Evolutionary conservation across 768 basidiomycete genomes (phyloP).

Genomic region (Boletus barrowsii): DNA sequence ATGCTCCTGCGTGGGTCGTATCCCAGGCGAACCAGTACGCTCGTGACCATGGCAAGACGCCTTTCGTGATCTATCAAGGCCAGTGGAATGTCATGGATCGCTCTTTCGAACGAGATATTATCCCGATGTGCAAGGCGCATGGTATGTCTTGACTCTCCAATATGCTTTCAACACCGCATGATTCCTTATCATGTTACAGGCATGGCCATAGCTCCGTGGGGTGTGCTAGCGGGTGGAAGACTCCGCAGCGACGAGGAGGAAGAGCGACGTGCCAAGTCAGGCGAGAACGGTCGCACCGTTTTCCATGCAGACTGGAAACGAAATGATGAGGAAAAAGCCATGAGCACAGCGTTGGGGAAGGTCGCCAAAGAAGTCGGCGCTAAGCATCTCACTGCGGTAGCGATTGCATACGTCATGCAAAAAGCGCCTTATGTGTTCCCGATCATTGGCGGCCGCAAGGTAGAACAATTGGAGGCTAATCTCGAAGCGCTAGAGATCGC

Average conservation of each 20-base stretch:
- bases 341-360: constrained; percentile 36
- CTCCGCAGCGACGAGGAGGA: constrained; percentile 32
- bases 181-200: neutral
- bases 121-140: constrained; percentile 32
- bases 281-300: constrained; percentile 38
- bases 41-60: constrained; percentile 43
- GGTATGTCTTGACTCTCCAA: constrained; percentile 4
- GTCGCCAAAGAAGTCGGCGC: constrained; percentile 40
- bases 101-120: constrained; percentile 43
- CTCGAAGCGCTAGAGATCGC: constrained; percentile 41
- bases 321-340: constrained; percentile 29
- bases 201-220: constrained; percentile 36
- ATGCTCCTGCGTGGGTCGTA: constrained; percentile 50
- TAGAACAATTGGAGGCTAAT: constrained; percentile 42
- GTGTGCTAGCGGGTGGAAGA: constrained; percentile 30
- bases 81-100: constrained; percentile 31
- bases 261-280: constrained; percentile 20
- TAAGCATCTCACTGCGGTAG: constrained; percentile 35
- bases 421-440: constrained; percentile 47
- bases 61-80: constrained; percentile 46
- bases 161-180: neutral
- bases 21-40: constrained; percentile 50
- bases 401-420: constrained; percentile 44
- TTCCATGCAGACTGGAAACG: constrained; percentile 32
- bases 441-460: constrained; percentile 41